A percentile compares a stretch with the other conserved stretches of the same genome.
Conservation (phyloP, 1,284 basidiomycete genomes). For the Stygiomarasmius scandens region DNA sequence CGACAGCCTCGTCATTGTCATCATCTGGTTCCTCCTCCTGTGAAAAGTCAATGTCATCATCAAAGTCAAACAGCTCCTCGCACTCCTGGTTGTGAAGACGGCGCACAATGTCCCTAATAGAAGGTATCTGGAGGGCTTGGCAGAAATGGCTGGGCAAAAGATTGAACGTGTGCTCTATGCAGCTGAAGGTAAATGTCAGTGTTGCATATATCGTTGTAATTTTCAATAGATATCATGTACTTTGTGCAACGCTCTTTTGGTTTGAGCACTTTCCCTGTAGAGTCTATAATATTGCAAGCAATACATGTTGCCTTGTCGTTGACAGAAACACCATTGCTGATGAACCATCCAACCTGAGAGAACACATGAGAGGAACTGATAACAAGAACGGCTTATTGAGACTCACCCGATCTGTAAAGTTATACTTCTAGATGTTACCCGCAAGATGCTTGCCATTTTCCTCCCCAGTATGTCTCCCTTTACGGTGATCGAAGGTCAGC, state of each 20-base stretch:
- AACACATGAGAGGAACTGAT: neutral
- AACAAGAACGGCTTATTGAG: neutral
- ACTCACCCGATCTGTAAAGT: neutral
- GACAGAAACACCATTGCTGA: neutral
- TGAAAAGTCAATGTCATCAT: conserved; percentile 19
- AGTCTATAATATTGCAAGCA: neutral
- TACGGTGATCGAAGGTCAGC: neutral
- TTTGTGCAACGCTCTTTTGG: neutral
- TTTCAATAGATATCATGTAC: no score
- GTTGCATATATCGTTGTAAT: neutral
- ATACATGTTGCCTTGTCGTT: neutral
- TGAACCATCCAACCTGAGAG: neutral
- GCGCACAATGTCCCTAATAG: neutral
- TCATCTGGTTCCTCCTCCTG: conserved; percentile 7
- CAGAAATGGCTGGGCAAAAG: neutral
- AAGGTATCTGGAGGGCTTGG: neutral
- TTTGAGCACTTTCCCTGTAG: neutral
- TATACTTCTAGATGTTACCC: neutral
- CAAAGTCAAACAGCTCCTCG: conserved; percentile 9
- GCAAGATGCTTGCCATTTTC: neutral
- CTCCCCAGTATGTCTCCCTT: neutral
- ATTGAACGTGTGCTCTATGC: neutral
- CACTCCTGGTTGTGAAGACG: neutral
- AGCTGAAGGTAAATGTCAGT: neutral
- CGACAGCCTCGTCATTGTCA: conserved; percentile 5